phyloP scores from a whole-genome alignment of 2,329 filamentous ascomycete species.

The Mycosphaerelloides madeirae region DNA sequence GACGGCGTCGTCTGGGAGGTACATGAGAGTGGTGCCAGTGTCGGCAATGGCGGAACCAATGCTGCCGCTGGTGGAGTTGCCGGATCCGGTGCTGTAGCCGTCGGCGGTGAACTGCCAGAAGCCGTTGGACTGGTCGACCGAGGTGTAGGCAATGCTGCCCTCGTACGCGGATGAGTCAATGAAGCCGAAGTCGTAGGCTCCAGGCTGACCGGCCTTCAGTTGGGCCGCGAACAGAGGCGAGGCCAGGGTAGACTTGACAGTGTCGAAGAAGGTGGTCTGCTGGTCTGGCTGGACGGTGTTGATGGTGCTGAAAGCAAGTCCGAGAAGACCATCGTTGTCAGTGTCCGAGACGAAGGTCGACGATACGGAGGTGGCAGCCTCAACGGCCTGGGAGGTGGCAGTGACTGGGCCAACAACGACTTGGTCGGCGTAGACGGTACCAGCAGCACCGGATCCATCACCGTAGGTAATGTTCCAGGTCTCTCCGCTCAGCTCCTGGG shows the following conservation, averaged over 20 bases:
- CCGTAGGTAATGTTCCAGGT: constrained; percentile 46
- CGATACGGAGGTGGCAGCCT: constrained; percentile 59
- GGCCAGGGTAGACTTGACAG: constrained; percentile 48
- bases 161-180: constrained; percentile 55
- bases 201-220: constrained; percentile 50
- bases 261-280: constrained; percentile 59
- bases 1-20: constrained; percentile 53
- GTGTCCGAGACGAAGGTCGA: constrained; percentile 47
- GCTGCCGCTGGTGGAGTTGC: constrained; percentile 39
- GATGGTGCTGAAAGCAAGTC: constrained; percentile 55
- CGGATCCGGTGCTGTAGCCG: constrained; percentile 52
- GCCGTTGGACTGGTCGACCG: constrained; percentile 54
- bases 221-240: constrained; percentile 54
- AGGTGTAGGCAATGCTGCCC: constrained; percentile 53
- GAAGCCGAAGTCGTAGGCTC: constrained; percentile 55
- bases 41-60: constrained; percentile 58
- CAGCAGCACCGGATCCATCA: constrained; percentile 59
- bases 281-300: constrained; percentile 51
- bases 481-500: constrained; percentile 31
- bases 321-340: constrained; percentile 57
- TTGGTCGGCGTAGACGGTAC: constrained; percentile 62
- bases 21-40: constrained; percentile 65
- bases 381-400: constrained; percentile 59
- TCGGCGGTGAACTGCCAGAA: constrained; percentile 60
- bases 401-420: constrained; percentile 58